These are phyloP conservation scores for Vaccinium myrtillus DNA, from an alignment of 148 eudicot species.

Conservation along the genomic window DNA sequence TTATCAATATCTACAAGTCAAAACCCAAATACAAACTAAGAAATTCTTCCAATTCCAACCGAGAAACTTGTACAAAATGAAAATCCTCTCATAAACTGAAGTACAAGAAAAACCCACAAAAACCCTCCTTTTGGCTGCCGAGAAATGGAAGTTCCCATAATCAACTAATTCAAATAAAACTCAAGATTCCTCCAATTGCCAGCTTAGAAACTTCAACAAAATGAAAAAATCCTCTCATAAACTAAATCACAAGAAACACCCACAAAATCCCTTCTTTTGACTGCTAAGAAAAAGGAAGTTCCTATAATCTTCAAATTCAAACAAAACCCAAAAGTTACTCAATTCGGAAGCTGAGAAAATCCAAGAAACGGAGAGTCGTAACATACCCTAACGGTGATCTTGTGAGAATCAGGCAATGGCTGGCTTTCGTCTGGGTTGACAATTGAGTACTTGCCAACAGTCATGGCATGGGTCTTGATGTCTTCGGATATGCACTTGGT, in stretches of 20 bases:
- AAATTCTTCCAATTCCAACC: neutral
- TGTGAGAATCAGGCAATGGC: slow-evolving; percentile 74
- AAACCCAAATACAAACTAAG: neutral
- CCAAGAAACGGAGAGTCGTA: neutral
- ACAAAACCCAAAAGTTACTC: neutral
- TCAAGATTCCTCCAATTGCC: too few species aligned
- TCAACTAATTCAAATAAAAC: neutral
- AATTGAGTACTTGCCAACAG: slow-evolving; percentile 77
- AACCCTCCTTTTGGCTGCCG: neutral
- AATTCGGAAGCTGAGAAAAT: slow-evolving; percentile 10
- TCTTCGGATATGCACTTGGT: slow-evolving; percentile 94
- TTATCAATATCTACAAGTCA: neutral
- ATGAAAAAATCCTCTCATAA: neutral
- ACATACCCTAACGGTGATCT: slow-evolving; percentile 67
- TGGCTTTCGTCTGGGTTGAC: slow-evolving; percentile 60
- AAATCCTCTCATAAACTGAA: neutral
- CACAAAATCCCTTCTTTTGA: neutral
- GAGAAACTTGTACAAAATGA: neutral
- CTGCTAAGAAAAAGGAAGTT: too few species aligned
- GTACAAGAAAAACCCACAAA: neutral
- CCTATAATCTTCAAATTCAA: too few species aligned
- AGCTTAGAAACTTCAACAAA: too few species aligned
- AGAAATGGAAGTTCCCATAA: neutral
- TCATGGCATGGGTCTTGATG: slow-evolving; percentile 72
- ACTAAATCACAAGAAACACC: neutral